These are phyloP conservation scores for Thyridium curvatum DNA, from an alignment of 2,329 filamentous ascomycete genomes.

Conservation along the genomic window DNA sequence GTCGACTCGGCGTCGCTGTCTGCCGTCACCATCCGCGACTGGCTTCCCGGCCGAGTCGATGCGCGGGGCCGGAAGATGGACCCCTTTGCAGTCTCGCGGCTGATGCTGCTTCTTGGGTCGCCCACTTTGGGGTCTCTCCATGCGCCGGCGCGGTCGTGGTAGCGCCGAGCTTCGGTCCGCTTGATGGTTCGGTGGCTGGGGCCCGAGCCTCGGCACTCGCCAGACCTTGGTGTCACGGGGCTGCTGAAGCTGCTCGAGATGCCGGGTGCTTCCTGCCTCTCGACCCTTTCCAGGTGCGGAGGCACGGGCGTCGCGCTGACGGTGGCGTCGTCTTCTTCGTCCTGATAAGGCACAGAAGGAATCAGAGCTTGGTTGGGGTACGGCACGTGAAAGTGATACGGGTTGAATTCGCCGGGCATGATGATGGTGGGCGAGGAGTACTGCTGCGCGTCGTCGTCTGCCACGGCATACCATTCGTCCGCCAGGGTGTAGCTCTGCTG, in stretches of 20 bases:
- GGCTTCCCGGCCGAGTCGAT: conserved; percentile 16
- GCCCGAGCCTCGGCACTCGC: conserved; percentile 3
- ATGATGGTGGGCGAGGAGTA: conserved; percentile 22
- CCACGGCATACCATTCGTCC: conserved; percentile 10
- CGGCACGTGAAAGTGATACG: conserved; percentile 30
- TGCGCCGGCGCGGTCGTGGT: conserved; percentile 36
- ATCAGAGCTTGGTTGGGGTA: conserved; percentile 21
- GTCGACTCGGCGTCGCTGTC: conserved; percentile 34
- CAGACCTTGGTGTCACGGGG: conserved; percentile 2
- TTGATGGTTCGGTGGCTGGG: conserved; percentile 31
- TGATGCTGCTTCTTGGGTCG: conserved; percentile 34
- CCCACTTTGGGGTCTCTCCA: conserved; percentile 33
- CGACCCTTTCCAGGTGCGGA: too few species aligned
- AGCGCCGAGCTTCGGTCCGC: conserved; percentile 28
- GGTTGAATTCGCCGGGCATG: conserved; percentile 19
- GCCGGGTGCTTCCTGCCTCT: too few species aligned
- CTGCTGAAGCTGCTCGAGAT: too few species aligned
- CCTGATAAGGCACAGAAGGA: conserved; percentile 4
- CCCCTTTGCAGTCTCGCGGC: conserved; percentile 29
- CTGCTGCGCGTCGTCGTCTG: conserved; percentile 17
- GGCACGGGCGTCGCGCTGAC: too few species aligned
- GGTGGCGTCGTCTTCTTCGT: conserved; percentile 2
- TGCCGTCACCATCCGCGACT: conserved; percentile 20
- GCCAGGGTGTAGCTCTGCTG: conserved; percentile 21
- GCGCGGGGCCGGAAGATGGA: conserved; percentile 18